Evolutionary conservation across 805 yeast species (phyloP).

Genomic region (Saccharomycopsis fodiens): DNA sequence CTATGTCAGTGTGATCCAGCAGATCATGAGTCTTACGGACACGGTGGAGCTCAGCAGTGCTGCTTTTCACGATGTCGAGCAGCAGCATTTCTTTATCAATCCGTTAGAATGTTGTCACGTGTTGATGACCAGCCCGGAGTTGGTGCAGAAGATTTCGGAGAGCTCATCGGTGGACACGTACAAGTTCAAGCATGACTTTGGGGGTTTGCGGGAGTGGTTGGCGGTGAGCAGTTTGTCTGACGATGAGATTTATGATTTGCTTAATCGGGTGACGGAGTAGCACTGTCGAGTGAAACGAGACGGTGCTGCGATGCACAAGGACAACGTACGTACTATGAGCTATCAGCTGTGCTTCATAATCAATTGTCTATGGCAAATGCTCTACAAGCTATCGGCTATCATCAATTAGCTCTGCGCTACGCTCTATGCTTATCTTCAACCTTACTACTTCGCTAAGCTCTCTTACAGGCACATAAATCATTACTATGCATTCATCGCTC

Average conservation of each 20-base stretch:
- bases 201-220: neutral
- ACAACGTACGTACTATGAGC: too few relatives aligned
- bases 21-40: constrained; percentile 6
- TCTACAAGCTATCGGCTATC: too few relatives aligned
- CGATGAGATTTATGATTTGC: constrained; percentile 16
- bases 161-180: neutral
- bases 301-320: too few relatives aligned
- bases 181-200: constrained; percentile 3
- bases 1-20: constrained; percentile 7
- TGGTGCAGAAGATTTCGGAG: neutral
- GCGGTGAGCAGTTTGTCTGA: constrained; percentile 4
- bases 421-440: too few relatives aligned
- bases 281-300: too few relatives aligned
- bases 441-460: too few relatives aligned
- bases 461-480: too few relatives aligned
- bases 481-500: too few relatives aligned
- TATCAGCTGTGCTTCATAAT: too few relatives aligned
- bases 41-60: neutral
- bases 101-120: constrained; percentile 17
- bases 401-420: too few relatives aligned
- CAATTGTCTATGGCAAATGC: too few relatives aligned
- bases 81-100: constrained; percentile 11
- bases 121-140: constrained; percentile 6
- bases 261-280: constrained; percentile 12
- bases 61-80: constrained; percentile 2